Base-by-base conservation (phyloP, 2,329 filamentous ascomycete species). In the Trichophaea hybrida region DNA sequence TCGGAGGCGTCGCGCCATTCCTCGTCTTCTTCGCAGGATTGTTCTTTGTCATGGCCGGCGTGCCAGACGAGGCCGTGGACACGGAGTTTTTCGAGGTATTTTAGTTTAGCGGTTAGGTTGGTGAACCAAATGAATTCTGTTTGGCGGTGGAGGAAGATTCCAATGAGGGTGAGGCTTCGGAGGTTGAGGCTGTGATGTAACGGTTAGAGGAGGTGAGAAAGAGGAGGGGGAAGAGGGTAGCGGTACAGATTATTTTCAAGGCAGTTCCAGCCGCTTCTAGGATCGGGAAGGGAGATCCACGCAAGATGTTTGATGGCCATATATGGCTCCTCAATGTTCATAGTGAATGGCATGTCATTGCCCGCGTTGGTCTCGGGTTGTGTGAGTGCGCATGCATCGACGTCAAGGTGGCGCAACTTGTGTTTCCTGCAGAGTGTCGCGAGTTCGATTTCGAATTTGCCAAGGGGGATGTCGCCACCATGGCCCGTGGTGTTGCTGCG, bases 1-100 rank as follows among this genome's bases (percentile, higher is more conserved):
- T 32, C 44, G 50, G 12, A 13, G 7, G 37, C 15, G 15, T 13
- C 10, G 2, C 13, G 24, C 17, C 40, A 54, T 2, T 15, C 33
- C 7, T 35, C 43, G 8, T 38, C 52, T 10, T 34, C 43, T 32
- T 6, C 10, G 12, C 44, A 38, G 35, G 32, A 46, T 7, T 13
- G 44, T 8, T n/a, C 17, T 15, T 33, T 40, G 17, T 61, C 55
- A 37, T 58, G 56, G 6, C 55, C 59, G 33, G 54, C 24, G 40
- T 60, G 54, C 59, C 61, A 63, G n/a, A 63, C 59, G 8, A 63
- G 38, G 6, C 59, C 59, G 13, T 50, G 51, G 10, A 63, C 33
- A 8, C 57, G 48, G 17, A 63, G 43, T 32, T 58, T 51, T 15
- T 61, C 54, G 33, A 63, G 55, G 10, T 55, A 54, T 46, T 63